A percentile compares a stretch with the other conserved stretches of the same genome.
These are phyloP conservation scores for Geotrichum reessii DNA, from an alignment of 1,139 yeast genomes.

Conservation along the genomic window DNA sequence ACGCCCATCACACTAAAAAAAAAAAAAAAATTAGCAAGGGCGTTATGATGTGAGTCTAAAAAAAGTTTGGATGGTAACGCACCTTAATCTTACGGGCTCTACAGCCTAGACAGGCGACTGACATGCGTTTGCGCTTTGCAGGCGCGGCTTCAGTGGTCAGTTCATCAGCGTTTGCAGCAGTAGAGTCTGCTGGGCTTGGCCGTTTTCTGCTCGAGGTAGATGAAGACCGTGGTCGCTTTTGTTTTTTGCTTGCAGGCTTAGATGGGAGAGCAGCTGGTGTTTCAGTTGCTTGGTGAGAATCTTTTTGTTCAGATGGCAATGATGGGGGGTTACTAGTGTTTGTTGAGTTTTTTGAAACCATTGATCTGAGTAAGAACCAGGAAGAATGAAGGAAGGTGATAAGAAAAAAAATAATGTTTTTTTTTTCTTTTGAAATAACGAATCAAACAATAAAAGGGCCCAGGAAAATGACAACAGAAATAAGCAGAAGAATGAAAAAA, in stretches of 20 bases:
- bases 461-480: too few relatives aligned
- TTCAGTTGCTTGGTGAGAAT: not conserved
- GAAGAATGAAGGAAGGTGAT: not conserved
- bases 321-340: not conserved
- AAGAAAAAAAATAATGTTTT: not conserved
- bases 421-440: too few relatives aligned
- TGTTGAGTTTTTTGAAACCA: not conserved
- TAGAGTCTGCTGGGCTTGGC: not conserved
- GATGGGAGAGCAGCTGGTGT: not conserved
- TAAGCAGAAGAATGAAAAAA: not conserved
- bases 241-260: not conserved
- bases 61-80: not conserved
- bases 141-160: not conserved
- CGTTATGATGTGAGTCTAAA: not conserved
- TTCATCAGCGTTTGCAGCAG: not conserved
- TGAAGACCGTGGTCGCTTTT: not conserved
- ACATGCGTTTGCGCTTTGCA: constrained; percentile 37
- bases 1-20: constrained; percentile 48
- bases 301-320: not conserved
- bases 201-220: not conserved
- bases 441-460: too few relatives aligned
- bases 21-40: not conserved
- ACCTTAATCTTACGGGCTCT: constrained; percentile 47
- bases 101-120: constrained; percentile 62
- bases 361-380: not conserved